Base-by-base conservation (phyloP, 768 basidiomycete species). In the Rhizopogon vulgaris region DNA sequence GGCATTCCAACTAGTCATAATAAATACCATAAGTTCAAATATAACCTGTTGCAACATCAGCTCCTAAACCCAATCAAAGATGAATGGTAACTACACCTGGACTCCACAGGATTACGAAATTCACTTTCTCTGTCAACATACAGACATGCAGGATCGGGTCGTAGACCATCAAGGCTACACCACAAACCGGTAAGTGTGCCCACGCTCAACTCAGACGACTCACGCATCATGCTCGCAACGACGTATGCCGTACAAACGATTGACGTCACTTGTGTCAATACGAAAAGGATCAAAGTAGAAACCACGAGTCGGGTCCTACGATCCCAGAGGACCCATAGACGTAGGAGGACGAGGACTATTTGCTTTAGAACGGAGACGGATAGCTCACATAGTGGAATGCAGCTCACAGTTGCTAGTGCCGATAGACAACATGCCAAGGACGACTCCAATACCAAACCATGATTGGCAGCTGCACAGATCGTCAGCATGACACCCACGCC, bases 321-420 rank as follows among this genome's bases (percentile, higher is more conserved):
- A 37, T 62, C 64, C 60, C 73, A 73, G 5, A 73, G 55, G 22
- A 69, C 57, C 73, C 73, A 75, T 7, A 74, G 27, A 2, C 70
- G 68, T n/a, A 74, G 58, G 34, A 75, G 56, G 10, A 75, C 59
- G 18, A 74, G 62, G 52, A 73, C 73, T 74, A 30, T 45, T 18
- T 43, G 2, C 11, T 38, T n/a, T 9, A 15, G 54, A 38, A 57
- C 12, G 9, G 25, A 38, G 36, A 48, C 25, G 12, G 17, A 18
- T 17, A 18, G 12, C 7, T 30, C 3, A 14, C 41, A 46, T 41
- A n/a, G 41, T 28, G 6, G 2, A n/a, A 15, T 25, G 6, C n/a
- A 15, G 1, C 65, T 57, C 45, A 72, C 73, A 74, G 38, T 73
- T 70, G 41, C 67, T 68, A 24, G 63, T 63, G 4, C 61, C 66